Conservation (phyloP, 352 stramenopile species). For the Globisporangium spinosum region DNA sequence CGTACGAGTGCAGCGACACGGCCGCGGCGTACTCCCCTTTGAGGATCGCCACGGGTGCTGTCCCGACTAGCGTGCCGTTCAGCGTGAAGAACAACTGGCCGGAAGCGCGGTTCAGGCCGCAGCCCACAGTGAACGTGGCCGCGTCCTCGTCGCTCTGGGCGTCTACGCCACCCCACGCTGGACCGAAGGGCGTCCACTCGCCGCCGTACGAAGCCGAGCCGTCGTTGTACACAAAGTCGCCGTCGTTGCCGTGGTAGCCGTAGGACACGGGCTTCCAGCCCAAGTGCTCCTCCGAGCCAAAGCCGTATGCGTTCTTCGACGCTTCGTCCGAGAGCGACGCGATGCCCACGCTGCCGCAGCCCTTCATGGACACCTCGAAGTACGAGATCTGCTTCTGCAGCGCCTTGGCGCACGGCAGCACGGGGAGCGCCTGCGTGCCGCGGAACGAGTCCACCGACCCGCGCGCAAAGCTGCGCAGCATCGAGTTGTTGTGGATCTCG, state of each 20-base stretch:
- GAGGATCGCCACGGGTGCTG: constrained; percentile 36
- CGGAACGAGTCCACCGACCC: constrained; percentile 73
- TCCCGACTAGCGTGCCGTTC: constrained; percentile 63
- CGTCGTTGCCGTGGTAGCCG: constrained; percentile 85
- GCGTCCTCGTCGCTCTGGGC: constrained; percentile 23
- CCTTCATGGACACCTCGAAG: constrained; percentile 73
- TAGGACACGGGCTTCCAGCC: constrained; percentile 80
- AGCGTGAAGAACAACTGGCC: constrained; percentile 77
- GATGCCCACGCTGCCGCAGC: constrained; percentile 77
- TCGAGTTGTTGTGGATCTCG: constrained; percentile 76
- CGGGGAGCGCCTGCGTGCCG: constrained; percentile 39
- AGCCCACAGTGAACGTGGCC: constrained; percentile 59
- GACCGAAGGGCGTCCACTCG: constrained; percentile 66
- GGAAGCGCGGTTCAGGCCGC: constrained; percentile 56
- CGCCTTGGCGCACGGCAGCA: constrained; percentile 52
- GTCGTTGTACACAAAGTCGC: constrained; percentile 83
- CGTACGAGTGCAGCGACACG: constrained; percentile 77
- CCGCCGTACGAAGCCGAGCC: constrained; percentile 62
- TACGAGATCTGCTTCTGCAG: constrained; percentile 59
- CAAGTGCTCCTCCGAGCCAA: constrained; percentile 77
- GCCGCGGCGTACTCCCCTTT: constrained; percentile 64
- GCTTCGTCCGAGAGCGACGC: constrained; percentile 51
- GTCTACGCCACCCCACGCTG: constrained; percentile 52
- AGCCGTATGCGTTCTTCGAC: constrained; percentile 66
- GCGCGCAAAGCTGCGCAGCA: constrained; percentile 71